phyloP scores from a whole-genome alignment of 1,139 yeast genomes.

The Nakaseomyces sp. region DNA sequence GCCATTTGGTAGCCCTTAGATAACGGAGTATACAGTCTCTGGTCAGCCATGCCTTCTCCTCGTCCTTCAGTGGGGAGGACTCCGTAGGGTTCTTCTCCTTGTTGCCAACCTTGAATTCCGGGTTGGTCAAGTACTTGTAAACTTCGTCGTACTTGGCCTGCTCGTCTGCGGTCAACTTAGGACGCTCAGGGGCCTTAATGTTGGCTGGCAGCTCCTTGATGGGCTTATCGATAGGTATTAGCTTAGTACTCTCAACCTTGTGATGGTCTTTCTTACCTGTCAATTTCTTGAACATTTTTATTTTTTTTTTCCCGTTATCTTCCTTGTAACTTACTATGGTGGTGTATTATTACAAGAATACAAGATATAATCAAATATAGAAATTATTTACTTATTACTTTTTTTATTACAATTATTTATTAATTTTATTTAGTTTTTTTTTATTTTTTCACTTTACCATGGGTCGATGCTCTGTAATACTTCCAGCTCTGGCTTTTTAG shows the following conservation, averaged over 20 bases:
- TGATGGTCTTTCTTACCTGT: conserved; percentile 28
- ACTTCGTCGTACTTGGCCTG: conserved; percentile 57
- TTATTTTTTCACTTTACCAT: too few relatives aligned
- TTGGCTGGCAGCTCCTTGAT: conserved; percentile 42
- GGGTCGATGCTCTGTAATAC: too few relatives aligned
- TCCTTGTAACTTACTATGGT: too few relatives aligned
- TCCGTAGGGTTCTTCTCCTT: conserved; percentile 31
- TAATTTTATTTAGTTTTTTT: too few relatives aligned
- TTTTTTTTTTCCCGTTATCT: neutral
- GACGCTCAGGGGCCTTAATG: conserved; percentile 45
- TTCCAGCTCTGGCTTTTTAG: too few relatives aligned
- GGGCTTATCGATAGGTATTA: conserved; percentile 36
- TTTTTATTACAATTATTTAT: too few relatives aligned
- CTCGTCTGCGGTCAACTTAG: conserved; percentile 38
- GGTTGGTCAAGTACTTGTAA: conserved; percentile 47
- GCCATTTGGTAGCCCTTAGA: conserved; percentile 88
- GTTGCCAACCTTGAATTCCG: conserved; percentile 36
- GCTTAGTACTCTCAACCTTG: conserved; percentile 11
- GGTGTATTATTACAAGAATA: too few relatives aligned
- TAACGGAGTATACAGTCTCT: conserved; percentile 83
- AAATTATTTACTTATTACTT: too few relatives aligned
- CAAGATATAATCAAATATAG: too few relatives aligned
- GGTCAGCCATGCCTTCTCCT: conserved; percentile 84
- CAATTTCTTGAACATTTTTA: conserved; percentile 20
- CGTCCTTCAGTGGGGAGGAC: conserved; percentile 38